These are phyloP conservation scores for Syzygium jambos DNA, from an alignment of 345 rosid species.

Conservation along the genomic window DNA sequence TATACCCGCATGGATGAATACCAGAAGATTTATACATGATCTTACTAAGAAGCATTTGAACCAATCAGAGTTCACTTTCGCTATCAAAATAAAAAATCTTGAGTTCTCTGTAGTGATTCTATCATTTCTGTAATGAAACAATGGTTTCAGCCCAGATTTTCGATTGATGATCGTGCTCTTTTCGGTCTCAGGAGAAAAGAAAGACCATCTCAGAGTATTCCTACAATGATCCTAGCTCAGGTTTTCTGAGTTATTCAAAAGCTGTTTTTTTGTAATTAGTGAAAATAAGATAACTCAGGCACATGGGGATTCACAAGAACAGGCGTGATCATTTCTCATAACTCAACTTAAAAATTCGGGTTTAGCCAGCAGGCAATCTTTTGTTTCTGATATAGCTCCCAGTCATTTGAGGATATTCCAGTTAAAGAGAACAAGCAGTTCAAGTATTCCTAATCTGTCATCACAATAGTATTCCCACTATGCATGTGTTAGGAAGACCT, in stretches of 20 bases:
- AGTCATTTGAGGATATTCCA: background rate
- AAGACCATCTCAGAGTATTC: background rate
- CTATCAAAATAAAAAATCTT: background rate
- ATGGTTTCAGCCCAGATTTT: background rate
- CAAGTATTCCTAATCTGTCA: background rate
- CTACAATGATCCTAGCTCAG: background rate
- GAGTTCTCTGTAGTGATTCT: background rate
- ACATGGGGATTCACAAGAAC: too few species aligned
- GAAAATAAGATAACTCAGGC: background rate
- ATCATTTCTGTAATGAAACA: background rate
- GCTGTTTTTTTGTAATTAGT: background rate
- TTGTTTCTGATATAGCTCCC: background rate
- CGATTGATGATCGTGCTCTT: background rate
- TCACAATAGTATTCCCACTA: background rate
- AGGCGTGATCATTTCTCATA: background rate
- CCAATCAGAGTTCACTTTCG: background rate
- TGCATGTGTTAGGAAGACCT: background rate
- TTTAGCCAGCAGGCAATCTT: background rate
- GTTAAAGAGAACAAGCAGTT: background rate
- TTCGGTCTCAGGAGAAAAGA: background rate
- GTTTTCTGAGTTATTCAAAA: background rate
- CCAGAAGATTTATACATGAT: slow-evolving; percentile 25
- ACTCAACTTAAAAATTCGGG: background rate
- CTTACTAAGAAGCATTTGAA: background rate
- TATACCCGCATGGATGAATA: slow-evolving; percentile 66